Conservation (phyloP, 1,139 yeast species). For the Geotrichum reessii region DNA sequence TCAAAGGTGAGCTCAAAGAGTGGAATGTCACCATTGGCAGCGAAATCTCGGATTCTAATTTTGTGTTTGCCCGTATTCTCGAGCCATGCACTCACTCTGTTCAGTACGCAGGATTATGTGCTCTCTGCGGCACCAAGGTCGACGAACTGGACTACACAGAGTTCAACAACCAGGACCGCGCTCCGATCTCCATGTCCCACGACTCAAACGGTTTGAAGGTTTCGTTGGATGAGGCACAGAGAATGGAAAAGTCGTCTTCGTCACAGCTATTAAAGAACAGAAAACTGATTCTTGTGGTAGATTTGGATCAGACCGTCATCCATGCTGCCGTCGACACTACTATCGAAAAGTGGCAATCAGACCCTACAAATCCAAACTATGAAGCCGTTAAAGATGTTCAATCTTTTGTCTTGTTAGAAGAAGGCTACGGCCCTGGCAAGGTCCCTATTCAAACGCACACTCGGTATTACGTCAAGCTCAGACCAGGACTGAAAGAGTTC, state of each 20-base stretch:
- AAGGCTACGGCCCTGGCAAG: constrained; percentile 46
- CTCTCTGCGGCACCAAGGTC: constrained; percentile 82
- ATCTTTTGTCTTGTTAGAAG: constrained; percentile 73
- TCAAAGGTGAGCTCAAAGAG: constrained; percentile 59
- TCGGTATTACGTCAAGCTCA: constrained; percentile 73
- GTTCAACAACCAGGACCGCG: constrained; percentile 65
- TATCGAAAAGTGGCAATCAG: constrained; percentile 92
- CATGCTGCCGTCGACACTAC: constrained; percentile 98
- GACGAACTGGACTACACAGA: constrained; percentile 75
- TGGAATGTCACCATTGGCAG: constrained; percentile 55
- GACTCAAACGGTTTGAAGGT: constrained; percentile 83
- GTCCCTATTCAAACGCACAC: constrained; percentile 19
- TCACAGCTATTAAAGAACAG: constrained; percentile 54
- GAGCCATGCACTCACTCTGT: constrained; percentile 93
- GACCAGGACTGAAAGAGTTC: constrained; percentile 81
- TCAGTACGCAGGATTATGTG: constrained; percentile 95
- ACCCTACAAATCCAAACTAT: constrained; percentile 77
- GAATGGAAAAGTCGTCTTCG: constrained; percentile 67
- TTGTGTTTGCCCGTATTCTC: constrained; percentile 42
- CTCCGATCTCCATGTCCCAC: constrained; percentile 85
- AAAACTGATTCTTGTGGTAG: constrained; percentile 86
- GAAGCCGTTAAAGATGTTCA: constrained; percentile 77
- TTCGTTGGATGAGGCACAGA: constrained; percentile 77
- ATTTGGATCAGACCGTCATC: constrained; percentile 92
- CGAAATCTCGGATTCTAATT: constrained; percentile 39